Percentiles rank a stretch among this genome's conserved stretches.
Conservation (phyloP, 1,139 yeast species). For the Protomyces arabidopsidicola region DNA sequence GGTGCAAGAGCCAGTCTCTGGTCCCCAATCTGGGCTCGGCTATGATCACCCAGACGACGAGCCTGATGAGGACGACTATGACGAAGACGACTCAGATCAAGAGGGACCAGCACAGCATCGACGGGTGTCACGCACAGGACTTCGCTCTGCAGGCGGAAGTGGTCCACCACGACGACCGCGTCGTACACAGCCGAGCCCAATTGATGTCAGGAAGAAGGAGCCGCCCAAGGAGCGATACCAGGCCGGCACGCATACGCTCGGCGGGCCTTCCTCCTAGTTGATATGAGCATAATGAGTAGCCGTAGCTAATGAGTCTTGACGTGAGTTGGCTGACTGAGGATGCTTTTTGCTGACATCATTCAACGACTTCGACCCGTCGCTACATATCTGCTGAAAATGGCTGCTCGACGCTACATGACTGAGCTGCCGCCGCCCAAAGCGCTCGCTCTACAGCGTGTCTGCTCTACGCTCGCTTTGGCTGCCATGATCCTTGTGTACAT, state of each 20-base stretch:
- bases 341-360: no score
- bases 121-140: not conserved
- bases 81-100: not conserved
- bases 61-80: not conserved
- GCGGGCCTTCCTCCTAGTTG: not conserved
- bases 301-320: no score
- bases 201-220: not conserved
- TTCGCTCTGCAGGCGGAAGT: not conserved
- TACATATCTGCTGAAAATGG: not conserved
- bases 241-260: not conserved
- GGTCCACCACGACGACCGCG: not conserved
- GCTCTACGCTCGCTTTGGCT: not conserved
- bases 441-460: not conserved
- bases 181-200: not conserved
- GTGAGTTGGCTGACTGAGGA: no score
- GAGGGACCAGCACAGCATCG: not conserved
- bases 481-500: constrained; percentile 6
- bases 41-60: not conserved
- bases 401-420: not conserved
- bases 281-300: no score
- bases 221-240: not conserved
- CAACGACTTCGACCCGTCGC: no score
- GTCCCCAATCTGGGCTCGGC: not conserved
- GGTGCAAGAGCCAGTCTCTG: not conserved
- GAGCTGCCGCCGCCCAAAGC: not conserved